Evolutionary conservation across 257 asterid genomes (phyloP).

Genomic region (Capsicum rhomboideum): DNA sequence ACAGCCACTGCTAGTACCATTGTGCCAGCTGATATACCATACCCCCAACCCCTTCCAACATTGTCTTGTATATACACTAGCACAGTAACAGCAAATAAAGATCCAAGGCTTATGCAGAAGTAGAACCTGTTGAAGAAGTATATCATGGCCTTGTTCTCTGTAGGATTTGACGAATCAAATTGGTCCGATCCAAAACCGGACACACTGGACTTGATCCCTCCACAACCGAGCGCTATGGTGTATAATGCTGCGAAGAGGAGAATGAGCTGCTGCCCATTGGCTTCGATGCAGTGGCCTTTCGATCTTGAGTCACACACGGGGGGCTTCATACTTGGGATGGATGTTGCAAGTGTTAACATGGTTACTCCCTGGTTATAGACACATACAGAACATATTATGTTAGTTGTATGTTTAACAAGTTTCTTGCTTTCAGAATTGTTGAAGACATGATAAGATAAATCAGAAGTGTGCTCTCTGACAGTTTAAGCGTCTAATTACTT

Average conservation of each 20-base stretch:
- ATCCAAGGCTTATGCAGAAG: conserved; percentile 8
- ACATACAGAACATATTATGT: background rate
- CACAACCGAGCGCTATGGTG: background rate
- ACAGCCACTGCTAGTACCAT: background rate
- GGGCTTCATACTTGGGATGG: conserved; percentile 11
- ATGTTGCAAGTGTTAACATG: conserved; percentile 7
- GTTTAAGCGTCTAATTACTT: background rate
- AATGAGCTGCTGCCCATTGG: background rate
- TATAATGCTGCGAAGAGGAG: conserved; percentile 10
- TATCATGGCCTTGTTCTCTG: conserved; percentile 6
- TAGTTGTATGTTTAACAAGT: background rate
- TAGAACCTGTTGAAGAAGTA: conserved; percentile 12
- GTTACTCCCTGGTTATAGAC: background rate
- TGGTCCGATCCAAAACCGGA: conserved; percentile 10
- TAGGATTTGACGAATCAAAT: conserved; percentile 1
- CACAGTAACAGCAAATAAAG: conserved; percentile 7
- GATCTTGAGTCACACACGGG: background rate
- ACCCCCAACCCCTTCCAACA: conserved; percentile 15
- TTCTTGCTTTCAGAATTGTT: no score
- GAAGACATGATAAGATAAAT: no score
- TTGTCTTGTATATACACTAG: conserved; percentile 12
- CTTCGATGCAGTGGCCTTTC: background rate
- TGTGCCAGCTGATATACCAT: conserved; percentile 8
- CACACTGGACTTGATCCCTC: conserved; percentile 8
- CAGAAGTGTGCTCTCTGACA: background rate